These are phyloP conservation scores for Cryptococcus floricola DNA, from an alignment of 1,284 basidiomycete species.

Conservation along the genomic window DNA sequence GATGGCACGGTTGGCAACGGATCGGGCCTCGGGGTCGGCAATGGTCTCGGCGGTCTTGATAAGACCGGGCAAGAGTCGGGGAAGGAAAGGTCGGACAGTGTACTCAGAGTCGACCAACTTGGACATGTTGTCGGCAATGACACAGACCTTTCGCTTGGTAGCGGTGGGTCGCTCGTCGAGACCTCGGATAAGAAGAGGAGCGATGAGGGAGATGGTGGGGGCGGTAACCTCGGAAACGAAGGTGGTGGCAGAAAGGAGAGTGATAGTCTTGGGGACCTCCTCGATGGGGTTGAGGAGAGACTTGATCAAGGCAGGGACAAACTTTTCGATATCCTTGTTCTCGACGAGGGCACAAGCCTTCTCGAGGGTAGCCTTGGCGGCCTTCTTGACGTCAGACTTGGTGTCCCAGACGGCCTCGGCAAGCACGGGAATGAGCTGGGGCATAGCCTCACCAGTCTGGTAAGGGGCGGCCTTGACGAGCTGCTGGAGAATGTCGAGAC, in stretches of 20 bases:
- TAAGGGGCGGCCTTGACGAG: constrained; percentile 78
- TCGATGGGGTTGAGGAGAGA: constrained; percentile 98
- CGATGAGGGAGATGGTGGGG: constrained; percentile 97
- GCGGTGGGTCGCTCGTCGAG: constrained; percentile 90
- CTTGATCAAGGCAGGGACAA: constrained; percentile 96
- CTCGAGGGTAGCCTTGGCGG: constrained; percentile 88
- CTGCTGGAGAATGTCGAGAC: constrained; percentile 80
- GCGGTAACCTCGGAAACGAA: constrained; percentile 99
- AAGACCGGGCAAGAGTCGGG: constrained; percentile 88
- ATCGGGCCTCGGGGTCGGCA: constrained; percentile 92
- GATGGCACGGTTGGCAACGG: constrained; percentile 82
- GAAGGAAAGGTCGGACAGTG: constrained; percentile 94
- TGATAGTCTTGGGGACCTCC: constrained; percentile 95
- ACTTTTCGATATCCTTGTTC: constrained; percentile 91
- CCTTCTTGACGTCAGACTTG: constrained; percentile 99
- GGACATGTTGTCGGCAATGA: constrained; percentile 97
- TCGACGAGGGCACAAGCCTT: constrained; percentile 90
- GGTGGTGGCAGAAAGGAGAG: constrained; percentile 96
- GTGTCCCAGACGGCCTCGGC: constrained; percentile 99
- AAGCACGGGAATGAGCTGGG: constrained; percentile 93
- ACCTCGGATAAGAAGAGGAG: constrained; percentile 94
- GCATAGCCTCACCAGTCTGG: constrained; percentile 87
- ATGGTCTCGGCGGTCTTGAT: constrained; percentile 89
- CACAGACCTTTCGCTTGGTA: constrained; percentile 94
- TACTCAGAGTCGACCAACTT: constrained; percentile 94